Conservation (phyloP, 2,329 filamentous ascomycete species). For the Fusarium irregulare region DNA sequence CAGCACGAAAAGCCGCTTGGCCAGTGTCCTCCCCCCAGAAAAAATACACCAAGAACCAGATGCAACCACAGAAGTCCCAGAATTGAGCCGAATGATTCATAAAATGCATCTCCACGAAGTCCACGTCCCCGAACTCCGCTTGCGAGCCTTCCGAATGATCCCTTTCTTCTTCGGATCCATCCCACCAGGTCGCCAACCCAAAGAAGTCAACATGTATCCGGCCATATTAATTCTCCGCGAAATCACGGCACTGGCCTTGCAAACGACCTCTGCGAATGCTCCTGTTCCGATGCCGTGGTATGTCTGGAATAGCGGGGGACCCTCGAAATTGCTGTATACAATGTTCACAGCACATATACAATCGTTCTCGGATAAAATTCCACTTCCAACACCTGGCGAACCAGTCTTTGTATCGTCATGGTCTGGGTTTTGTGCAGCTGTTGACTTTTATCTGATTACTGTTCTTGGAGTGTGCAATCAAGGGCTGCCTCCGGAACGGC, state of each 20-base stretch:
- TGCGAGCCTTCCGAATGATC: not conserved
- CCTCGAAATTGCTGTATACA: not conserved
- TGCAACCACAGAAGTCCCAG: not conserved
- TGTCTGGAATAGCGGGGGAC: not conserved
- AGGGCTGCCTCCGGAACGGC: no score
- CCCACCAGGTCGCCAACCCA: not conserved
- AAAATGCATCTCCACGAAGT: not conserved
- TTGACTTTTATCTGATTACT: not conserved
- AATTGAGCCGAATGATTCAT: not conserved
- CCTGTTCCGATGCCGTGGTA: not conserved
- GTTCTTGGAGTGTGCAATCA: not conserved
- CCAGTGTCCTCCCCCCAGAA: not conserved
- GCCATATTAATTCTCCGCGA: not conserved
- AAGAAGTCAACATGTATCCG: not conserved
- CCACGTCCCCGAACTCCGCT: not conserved
- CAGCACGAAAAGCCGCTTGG: not conserved
- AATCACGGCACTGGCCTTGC: not conserved
- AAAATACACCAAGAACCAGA: not conserved
- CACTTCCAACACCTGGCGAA: not conserved
- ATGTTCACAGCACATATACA: not conserved
- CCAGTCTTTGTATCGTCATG: not conserved
- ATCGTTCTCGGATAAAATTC: not conserved
- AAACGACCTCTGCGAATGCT: fast-evolving
- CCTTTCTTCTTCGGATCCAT: not conserved
- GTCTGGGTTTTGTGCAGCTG: not conserved